Conservation (phyloP, 257 asterid species). For the Nemophila menziesii region DNA sequence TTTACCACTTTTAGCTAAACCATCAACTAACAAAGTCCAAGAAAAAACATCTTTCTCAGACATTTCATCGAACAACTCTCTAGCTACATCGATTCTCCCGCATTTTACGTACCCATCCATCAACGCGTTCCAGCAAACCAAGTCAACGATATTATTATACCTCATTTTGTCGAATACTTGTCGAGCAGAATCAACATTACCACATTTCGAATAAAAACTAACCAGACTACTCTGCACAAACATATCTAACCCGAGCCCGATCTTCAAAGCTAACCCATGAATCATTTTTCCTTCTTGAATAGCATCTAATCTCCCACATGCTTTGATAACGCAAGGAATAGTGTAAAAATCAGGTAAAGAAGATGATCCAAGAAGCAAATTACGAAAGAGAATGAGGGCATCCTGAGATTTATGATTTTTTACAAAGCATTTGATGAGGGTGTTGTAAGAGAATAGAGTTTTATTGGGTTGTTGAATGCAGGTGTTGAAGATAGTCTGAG, state of each 20-base stretch:
- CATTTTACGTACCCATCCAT: constrained; percentile 12
- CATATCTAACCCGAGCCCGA: constrained; percentile 5
- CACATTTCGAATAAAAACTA: constrained; percentile 10
- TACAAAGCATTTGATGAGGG: not conserved
- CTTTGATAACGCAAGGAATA: not conserved
- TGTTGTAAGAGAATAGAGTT: not conserved
- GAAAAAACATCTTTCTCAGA: constrained; percentile 10
- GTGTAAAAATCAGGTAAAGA: not conserved
- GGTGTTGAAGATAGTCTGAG: not conserved
- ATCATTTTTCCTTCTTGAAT: constrained; percentile 3
- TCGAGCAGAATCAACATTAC: constrained; percentile 6
- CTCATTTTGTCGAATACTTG: constrained; percentile 6
- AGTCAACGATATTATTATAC: not conserved
- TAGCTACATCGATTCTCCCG: constrained; percentile 4
- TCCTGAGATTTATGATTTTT: not conserved
- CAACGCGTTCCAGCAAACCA: constrained; percentile 11
- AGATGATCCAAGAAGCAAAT: not conserved
- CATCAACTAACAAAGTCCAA: constrained; percentile 12
- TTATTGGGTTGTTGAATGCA: not conserved
- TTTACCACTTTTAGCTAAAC: constrained; percentile 8
- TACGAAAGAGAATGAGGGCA: not conserved
- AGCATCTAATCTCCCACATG: not conserved
- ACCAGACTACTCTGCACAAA: constrained; percentile 12
- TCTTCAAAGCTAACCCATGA: constrained; percentile 10
- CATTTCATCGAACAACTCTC: constrained; percentile 9